Evolutionary conservation across 148 eudicot genomes (phyloP).

Genomic region (Cornus suecica): DNA sequence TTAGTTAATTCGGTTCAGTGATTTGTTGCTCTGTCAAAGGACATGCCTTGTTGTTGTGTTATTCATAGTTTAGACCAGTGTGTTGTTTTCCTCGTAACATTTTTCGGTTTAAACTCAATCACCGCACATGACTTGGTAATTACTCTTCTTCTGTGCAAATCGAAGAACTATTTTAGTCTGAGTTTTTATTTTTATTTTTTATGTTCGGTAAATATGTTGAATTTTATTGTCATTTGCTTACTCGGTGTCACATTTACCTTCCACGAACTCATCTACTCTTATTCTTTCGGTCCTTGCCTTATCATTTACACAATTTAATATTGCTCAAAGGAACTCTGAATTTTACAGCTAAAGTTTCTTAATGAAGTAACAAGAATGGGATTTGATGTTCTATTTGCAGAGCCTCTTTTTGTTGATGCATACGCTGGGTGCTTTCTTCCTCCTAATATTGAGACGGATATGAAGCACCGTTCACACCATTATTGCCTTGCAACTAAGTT

Average conservation of each 20-base stretch:
- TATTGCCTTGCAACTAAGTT: constrained; percentile 79
- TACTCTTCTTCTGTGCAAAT: neutral
- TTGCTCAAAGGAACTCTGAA: neutral
- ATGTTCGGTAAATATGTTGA: too few relatives aligned
- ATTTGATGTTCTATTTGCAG: constrained; percentile 41
- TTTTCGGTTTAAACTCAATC: neutral
- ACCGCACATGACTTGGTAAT: neutral
- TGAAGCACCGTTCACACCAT: constrained; percentile 26
- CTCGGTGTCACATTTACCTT: neutral
- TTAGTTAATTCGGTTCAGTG: neutral
- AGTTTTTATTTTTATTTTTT: too few relatives aligned
- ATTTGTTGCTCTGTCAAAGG: neutral
- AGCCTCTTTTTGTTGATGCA: constrained; percentile 81
- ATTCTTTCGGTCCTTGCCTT: neutral
- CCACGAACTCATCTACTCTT: neutral
- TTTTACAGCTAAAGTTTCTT: neutral
- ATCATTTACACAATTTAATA: neutral
- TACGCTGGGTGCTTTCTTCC: constrained; percentile 70
- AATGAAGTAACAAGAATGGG: neutral
- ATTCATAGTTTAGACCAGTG: neutral
- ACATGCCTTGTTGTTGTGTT: neutral
- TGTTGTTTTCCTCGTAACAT: neutral
- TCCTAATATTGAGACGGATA: constrained; percentile 29
- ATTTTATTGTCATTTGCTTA: neutral
- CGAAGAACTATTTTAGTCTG: neutral